Base-by-base conservation (phyloP, 2,329 filamentous ascomycete species). In the Endothia cerciana region DNA sequence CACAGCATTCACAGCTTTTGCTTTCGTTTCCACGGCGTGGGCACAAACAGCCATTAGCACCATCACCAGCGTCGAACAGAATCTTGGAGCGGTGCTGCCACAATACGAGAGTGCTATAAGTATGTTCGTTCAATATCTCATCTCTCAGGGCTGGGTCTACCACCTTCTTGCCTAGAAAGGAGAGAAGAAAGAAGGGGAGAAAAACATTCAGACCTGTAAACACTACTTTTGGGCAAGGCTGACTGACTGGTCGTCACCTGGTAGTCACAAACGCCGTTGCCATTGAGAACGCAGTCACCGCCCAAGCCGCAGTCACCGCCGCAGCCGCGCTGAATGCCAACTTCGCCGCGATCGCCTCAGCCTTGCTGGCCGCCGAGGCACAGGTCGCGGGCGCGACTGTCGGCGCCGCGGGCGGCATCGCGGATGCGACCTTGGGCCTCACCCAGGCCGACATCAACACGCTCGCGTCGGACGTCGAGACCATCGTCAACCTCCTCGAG, bases 11-110 rank as follows among this genome's bases (percentile, higher is more conserved):
- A 45, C 38, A 33, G 55, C 55, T 22, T 33, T 59, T 17, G 25
- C 25, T 13, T 17, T 59, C 40, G 25, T 43, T 7, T 43, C 57
- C 25, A 28, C 25, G 13, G 57, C n/a, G 11, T 58, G 38, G 25
- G 57, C 57, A 15, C 38, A 59, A 4, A 59, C 57, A 59, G 57
- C 40, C 17, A 40, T 59, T n/a, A n/a, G 15, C 40, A 59, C 53
- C 10, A 33, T 41, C 11, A 5, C 55, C 7, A 33, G 22, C 30
- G n/a, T 45, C 10, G 38, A n/a, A 19, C 7, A 17, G 1, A 3
- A 19, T 25, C 55, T 58, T 13, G 55, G 1, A 40, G 13, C 25
- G 15, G 4, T 28, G 11, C 57, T 59, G 13, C 57, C 25, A 19
- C 3, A 19, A 4, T 33, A 59, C 25, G 57, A 59, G 40, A 8